Base-by-base conservation (phyloP, 306 rosid genomes). In the Vigna mungo region DNA sequence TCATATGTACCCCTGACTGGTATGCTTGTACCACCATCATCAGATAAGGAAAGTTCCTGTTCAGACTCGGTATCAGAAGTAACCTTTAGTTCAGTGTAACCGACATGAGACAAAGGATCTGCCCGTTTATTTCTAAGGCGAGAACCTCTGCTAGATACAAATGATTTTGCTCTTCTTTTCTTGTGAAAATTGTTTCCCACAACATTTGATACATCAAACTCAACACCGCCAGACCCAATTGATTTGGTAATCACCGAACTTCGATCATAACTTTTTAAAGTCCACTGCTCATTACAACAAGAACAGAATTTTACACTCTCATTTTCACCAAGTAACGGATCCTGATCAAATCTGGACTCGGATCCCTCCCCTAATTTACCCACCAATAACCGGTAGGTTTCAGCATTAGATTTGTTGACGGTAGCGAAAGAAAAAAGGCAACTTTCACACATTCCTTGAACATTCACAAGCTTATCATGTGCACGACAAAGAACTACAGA, bases 61-160 rank as follows among this genome's bases (percentile, higher is more conserved):
- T 91, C 97, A 23, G 98, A 89, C 72, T 91, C 98, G 11, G 90
- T 85, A 83, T 96, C 98, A 53, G 99, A 92, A 74, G 78, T 77
- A 71, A 83, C 68, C 83, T 89, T 91, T 60, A 95, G 89, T 86
- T 92, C 94, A 16, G 88, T 82, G 83, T 92, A 92, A 65, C 89
- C 92, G 10, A 92, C 86, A 77, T 86, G 89, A 76, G 93, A 80
- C 81, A 90, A 81, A 75, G 84, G 86, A 83, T 94, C 90, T 11
- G 71, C 76, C 72, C 77, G 86, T 34, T 72, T 58, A 51, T 77
- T 82, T 86, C 82, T 85, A 41, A 43, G 39, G 25, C 49, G 77
- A 71, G 78, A n/a, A 64, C 58, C 73, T 75, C 87, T 79, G 46
- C 75, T 48, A n/a, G 87, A 78, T 47, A 65, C 83, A 73, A 70